Conservation (phyloP, 2,329 filamentous ascomycete species). For the Plenodomus biglobosus region DNA sequence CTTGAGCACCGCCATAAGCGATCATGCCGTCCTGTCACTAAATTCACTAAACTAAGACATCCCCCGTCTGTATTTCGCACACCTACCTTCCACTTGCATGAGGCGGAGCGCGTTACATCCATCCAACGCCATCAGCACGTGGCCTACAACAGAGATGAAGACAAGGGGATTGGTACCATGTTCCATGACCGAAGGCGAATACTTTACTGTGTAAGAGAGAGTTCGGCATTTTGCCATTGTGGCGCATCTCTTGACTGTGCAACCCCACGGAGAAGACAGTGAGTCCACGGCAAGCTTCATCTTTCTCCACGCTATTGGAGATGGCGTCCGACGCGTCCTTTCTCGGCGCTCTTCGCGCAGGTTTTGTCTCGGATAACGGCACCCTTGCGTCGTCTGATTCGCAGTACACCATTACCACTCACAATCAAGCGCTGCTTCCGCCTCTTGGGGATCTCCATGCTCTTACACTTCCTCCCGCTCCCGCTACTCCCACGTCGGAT, state of each 20-base stretch:
- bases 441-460: slow-evolving; percentile 45
- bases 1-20: not conserved
- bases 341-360: slow-evolving; percentile 32
- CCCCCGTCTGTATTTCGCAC: too few relatives aligned
- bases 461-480: slow-evolving; percentile 36
- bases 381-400: slow-evolving; percentile 10
- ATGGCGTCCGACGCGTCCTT: slow-evolving; percentile 48
- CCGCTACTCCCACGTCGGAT: slow-evolving; percentile 5
- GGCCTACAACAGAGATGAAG: not conserved
- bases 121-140: too few relatives aligned
- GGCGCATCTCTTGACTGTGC: slow-evolving; percentile 48
- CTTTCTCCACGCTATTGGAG: slow-evolving; percentile 50
- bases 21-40: too few relatives aligned
- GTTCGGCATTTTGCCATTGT: slow-evolving; percentile 37
- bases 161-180: slow-evolving; percentile 42
- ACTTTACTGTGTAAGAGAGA: slow-evolving; percentile 36
- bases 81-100: too few relatives aligned
- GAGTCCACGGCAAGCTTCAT: slow-evolving; percentile 49
- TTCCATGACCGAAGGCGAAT: slow-evolving; percentile 48
- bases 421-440: slow-evolving; percentile 34
- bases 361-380: not conserved
- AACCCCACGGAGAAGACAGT: not conserved
- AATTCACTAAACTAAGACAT: too few relatives aligned
- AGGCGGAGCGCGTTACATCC: too few relatives aligned
- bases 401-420: not conserved